Evolutionary conservation across 108 stramenopile species (phyloP).

Genomic region (Discostella stelligeroides): DNA sequence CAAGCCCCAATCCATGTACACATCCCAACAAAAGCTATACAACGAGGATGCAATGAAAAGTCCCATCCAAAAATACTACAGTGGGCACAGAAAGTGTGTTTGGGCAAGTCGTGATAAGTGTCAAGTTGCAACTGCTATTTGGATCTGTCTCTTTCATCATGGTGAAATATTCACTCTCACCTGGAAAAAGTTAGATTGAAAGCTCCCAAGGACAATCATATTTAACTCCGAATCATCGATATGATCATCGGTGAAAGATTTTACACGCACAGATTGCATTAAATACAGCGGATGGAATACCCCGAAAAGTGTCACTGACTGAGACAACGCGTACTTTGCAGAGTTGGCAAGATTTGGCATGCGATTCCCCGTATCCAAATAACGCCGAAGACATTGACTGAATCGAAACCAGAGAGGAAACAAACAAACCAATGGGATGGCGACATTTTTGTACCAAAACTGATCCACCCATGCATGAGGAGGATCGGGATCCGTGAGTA

Average conservation of each 20-base stretch:
- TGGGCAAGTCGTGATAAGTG: neutral
- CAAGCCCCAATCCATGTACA: constrained; percentile 93
- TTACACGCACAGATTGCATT: constrained; percentile 33
- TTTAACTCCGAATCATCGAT: constrained; percentile 30
- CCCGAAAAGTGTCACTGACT: constrained; percentile 90
- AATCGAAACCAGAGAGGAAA: constrained; percentile 88
- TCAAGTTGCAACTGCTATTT: no score
- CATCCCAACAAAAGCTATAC: constrained; percentile 90
- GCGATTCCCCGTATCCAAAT: constrained; percentile 80
- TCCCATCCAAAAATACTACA: constrained; percentile 78
- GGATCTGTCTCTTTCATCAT: no score
- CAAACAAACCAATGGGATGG: constrained; percentile 81
- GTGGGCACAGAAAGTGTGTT: neutral
- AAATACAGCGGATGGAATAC: constrained; percentile 88
- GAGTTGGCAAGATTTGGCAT: constrained; percentile 90
- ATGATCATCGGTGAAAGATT: constrained; percentile 17
- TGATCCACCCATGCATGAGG: constrained; percentile 52
- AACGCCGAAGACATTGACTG: constrained; percentile 91
- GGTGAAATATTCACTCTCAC: constrained; percentile 5
- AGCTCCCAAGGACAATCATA: constrained; percentile 2
- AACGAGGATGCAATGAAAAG: constrained; percentile 80
- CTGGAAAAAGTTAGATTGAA: constrained; percentile 55
- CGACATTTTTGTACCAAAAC: constrained; percentile 74
- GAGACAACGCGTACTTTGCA: constrained; percentile 89
- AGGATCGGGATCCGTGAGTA: constrained; percentile 50